These are phyloP conservation scores for Haplosporangium sp. DNA, from an alignment of 371 early-diverging fungal species.

Conservation along the genomic window DNA sequence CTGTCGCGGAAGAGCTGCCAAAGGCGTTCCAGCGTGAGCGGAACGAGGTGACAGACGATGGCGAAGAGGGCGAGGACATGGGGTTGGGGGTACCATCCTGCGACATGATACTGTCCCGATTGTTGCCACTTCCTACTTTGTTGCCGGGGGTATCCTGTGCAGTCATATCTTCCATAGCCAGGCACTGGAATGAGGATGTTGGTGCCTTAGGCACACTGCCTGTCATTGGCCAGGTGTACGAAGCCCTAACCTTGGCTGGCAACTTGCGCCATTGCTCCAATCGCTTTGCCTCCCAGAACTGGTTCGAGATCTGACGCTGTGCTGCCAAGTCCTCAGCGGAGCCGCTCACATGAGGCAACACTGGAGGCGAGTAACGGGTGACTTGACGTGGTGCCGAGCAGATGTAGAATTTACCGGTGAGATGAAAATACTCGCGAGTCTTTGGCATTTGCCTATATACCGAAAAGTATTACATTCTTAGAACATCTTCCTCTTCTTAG, in stretches of 20 bases:
- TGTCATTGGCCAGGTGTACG: constrained; percentile 78
- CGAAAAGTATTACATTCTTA: background rate
- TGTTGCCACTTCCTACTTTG: background rate
- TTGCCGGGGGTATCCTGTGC: constrained; percentile 13
- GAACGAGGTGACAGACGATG: constrained; percentile 48
- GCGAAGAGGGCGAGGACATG: constrained; percentile 45
- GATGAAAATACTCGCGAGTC: constrained; percentile 72
- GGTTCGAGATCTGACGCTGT: constrained; percentile 57
- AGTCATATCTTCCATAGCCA: constrained; percentile 62
- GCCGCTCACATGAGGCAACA: constrained; percentile 45
- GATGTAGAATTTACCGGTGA: constrained; percentile 79
- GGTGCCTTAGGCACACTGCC: constrained; percentile 66
- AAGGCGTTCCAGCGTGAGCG: constrained; percentile 44
- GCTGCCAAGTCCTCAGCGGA: constrained; percentile 43
- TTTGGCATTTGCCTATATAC: constrained; percentile 74
- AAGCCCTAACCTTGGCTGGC: constrained; percentile 64
- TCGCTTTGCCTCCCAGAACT: constrained; percentile 80
- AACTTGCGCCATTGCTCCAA: constrained; percentile 68
- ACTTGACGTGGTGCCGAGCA: constrained; percentile 79
- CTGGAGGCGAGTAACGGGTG: constrained; percentile 75
- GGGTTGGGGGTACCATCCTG: constrained; percentile 41
- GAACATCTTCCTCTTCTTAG: background rate
- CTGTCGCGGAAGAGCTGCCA: background rate
- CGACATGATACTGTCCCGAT: constrained; percentile 50
- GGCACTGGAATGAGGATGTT: constrained; percentile 65